phyloP scores from a whole-genome alignment of 2,329 filamentous ascomycete species.

The Fusarium duplospermum region DNA sequence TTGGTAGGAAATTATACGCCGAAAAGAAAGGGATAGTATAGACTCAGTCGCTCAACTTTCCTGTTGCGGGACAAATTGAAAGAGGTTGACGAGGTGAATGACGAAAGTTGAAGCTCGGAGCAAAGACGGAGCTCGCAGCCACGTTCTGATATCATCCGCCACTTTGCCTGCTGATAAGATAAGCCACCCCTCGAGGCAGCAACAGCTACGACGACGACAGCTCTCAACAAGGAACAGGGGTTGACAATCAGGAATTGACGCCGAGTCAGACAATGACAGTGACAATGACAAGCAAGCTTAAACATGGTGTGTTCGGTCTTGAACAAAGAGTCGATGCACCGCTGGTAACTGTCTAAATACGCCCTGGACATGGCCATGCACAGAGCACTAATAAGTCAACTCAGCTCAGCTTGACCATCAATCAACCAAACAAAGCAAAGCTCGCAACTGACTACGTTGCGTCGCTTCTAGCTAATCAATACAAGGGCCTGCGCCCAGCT shows the following conservation, averaged over 20 bases:
- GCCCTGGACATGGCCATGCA: neutral
- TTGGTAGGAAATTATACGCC: neutral
- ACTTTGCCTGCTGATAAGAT: conserved; percentile 38
- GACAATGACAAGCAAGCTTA: neutral
- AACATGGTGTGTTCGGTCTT: neutral
- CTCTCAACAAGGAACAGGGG: neutral
- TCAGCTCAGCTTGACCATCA: neutral
- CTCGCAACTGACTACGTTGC: conserved; percentile 8
- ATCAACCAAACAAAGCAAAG: conserved; percentile 12
- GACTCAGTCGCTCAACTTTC: neutral
- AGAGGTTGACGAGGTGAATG: conserved; percentile 1
- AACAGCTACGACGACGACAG: conserved; percentile 33
- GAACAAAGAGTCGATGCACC: neutral
- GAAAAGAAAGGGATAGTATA: neutral
- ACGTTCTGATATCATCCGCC: conserved; percentile 43
- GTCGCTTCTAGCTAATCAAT: conserved; percentile 20
- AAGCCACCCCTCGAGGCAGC: conserved; percentile 38
- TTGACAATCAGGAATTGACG: neutral
- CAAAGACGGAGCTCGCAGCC: conserved; percentile 26
- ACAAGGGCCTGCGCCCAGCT: conserved; percentile 39
- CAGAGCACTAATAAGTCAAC: neutral
- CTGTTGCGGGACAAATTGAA: neutral
- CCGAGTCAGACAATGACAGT: neutral
- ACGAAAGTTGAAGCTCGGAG: conserved; percentile 24
- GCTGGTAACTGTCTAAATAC: neutral